phyloP scores from a whole-genome alignment of 345 rosid genomes.

The Aquilaria malaccensis region DNA sequence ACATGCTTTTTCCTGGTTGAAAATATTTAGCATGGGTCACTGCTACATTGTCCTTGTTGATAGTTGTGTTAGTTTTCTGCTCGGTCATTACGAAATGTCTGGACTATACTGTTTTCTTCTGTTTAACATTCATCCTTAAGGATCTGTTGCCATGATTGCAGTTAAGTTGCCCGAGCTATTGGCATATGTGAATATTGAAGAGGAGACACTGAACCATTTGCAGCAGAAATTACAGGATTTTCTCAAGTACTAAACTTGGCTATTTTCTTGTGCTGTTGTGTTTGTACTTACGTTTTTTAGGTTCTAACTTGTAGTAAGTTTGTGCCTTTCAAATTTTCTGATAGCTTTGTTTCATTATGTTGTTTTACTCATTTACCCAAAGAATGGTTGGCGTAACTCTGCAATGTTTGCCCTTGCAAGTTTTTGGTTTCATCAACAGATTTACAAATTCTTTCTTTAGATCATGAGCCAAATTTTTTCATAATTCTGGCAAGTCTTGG shows the following conservation, averaged over 20 bases:
- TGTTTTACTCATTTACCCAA: too few relatives aligned
- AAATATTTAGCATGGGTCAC: too few relatives aligned
- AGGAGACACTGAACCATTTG: conserved; percentile 67
- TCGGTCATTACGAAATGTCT: too few relatives aligned
- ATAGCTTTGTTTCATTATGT: background rate
- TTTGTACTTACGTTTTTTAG: background rate
- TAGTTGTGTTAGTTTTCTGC: too few relatives aligned
- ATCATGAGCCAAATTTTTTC: too few relatives aligned
- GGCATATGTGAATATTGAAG: conserved; percentile 80
- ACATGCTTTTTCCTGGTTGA: too few relatives aligned
- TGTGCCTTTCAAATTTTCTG: background rate
- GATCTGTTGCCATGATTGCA: conserved; percentile 23
- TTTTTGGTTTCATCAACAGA: background rate
- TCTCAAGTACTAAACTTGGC: conserved; percentile 49
- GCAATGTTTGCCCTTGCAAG: background rate
- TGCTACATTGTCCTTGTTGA: too few relatives aligned
- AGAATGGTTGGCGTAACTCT: background rate
- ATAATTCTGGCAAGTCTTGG: too few relatives aligned
- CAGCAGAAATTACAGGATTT: conserved; percentile 82
- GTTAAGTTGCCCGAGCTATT: conserved; percentile 93
- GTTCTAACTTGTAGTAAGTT: background rate
- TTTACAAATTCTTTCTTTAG: too few relatives aligned
- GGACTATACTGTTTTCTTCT: too few relatives aligned
- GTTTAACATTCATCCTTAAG: background rate
- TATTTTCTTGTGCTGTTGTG: background rate